Percentiles rank a stretch among this genome's conserved stretches.
These are phyloP conservation scores for Corymbia maculata DNA, from an alignment of 345 rosid species.

Conservation along the genomic window DNA sequence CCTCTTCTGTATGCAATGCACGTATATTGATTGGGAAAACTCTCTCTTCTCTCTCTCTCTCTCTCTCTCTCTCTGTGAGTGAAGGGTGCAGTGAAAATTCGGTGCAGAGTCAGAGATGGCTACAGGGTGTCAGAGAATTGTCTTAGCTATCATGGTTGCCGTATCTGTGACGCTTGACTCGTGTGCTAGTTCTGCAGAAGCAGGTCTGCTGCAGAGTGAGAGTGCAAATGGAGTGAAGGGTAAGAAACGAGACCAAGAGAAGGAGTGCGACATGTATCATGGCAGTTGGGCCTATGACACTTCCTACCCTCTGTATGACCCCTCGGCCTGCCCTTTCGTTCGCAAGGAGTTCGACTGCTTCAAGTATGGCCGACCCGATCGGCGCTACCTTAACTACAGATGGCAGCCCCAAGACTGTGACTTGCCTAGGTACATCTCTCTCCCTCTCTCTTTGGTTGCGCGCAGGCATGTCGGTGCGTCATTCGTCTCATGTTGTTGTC, in stretches of 20 bases:
- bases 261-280: constrained; percentile 39
- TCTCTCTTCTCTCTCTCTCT: background rate
- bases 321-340: constrained; percentile 59
- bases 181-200: background rate
- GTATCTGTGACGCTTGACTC: background rate
- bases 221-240: background rate
- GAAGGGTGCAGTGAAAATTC: background rate
- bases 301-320: constrained; percentile 61
- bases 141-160: background rate
- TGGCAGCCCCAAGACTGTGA: constrained; percentile 71
- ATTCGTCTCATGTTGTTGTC: background rate
- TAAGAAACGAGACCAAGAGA: background rate
- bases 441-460: background rate
- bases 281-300: constrained; percentile 70
- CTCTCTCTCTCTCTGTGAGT: background rate
- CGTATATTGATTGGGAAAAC: background rate
- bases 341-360: constrained; percentile 77
- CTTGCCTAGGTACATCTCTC: constrained; percentile 46
- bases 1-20: background rate
- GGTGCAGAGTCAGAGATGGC: background rate
- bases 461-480: background rate
- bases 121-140: background rate
- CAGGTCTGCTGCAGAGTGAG: background rate
- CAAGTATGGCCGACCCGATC: constrained; percentile 77
- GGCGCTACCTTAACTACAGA: constrained; percentile 51